Evolutionary conservation across 148 eudicot species (phyloP).

Genomic region (Cornus kousa): DNA sequence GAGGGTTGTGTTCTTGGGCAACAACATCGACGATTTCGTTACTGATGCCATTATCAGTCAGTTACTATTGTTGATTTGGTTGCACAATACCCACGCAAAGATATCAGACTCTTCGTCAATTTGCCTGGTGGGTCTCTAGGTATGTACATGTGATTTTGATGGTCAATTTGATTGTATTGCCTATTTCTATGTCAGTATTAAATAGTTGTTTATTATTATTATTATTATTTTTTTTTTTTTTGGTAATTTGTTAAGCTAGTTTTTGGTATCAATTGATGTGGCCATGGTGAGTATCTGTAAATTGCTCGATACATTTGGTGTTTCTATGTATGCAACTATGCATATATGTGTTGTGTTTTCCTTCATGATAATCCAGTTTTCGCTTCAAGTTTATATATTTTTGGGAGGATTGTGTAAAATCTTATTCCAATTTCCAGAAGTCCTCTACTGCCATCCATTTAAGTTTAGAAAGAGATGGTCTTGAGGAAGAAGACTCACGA

Average conservation of each 20-base stretch:
- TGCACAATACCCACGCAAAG: slow-evolving; percentile 69
- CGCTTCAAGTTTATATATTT: too few relatives aligned
- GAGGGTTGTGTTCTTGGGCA: slow-evolving; percentile 77
- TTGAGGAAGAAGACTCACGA: too few relatives aligned
- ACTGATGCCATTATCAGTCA: slow-evolving; percentile 82
- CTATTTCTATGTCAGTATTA: background rate
- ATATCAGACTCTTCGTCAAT: slow-evolving; percentile 78
- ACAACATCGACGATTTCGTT: slow-evolving; percentile 63
- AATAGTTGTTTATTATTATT: background rate
- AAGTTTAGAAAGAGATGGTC: too few relatives aligned
- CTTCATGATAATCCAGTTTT: background rate
- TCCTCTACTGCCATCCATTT: background rate
- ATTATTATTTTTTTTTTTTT: too few relatives aligned
- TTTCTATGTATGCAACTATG: background rate
- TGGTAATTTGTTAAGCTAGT: background rate
- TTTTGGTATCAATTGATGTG: background rate
- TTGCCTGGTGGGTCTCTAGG: slow-evolving; percentile 87
- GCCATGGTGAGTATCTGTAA: too few relatives aligned
- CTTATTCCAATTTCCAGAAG: background rate
- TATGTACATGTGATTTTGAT: slow-evolving; percentile 11
- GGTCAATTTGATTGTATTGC: background rate
- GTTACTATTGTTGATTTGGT: slow-evolving; percentile 76
- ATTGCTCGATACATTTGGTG: background rate
- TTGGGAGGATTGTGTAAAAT: too few relatives aligned
- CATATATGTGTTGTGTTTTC: background rate